Base-by-base conservation (phyloP, 169 alveolate species). In the Perkinsus olseni region DNA sequence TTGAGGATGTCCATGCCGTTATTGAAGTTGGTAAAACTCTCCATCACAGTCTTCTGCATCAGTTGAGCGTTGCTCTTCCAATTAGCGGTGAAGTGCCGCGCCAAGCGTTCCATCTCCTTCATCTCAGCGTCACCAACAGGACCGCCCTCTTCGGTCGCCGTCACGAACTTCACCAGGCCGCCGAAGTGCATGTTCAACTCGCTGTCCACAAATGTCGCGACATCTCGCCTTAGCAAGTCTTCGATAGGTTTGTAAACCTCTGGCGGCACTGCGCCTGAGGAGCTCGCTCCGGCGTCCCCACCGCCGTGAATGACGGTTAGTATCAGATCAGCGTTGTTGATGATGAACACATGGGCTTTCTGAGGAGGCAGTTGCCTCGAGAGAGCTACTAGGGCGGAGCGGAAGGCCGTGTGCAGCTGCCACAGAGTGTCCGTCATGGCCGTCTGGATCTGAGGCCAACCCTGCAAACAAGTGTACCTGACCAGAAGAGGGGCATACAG, bases 301-400 rank as follows among this genome's bases (percentile, higher is more conserved):
- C 82, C 82, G 36, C 91, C 92, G 74, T 90, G 92, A 74, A 94
- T 31, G 50, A 94, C 74, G 34, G 92, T 8, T 38, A 94, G 93
- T 3, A 94, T 34, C 39, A 91, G 51, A 36, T 94, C 95, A 40
- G 39, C 38, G 82, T 94, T 92, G 92, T 94, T 94, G 36, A 94
- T 50, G 20, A 94, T 38, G 38, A 94, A 94, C 0, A 94, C 91
- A n/a, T 13, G 74, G 34, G 36, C 82, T 28, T 62, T 62, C 34
- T 62, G 82, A 13, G 82, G 82, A 21, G 82, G 82, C 13, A 62
- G 34, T 62, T 62, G 82, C 31, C 82, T 13, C 28, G 82, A 13
- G 4, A 62, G 17, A 21, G 82, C 82, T 13, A 62, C 82, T 62
- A 62, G 17, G 31, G 82, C 82, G 31, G 82, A 62, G 37, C 82